Base-by-base conservation (phyloP, 495 filamentous ascomycete species). In the Aspergillus homomorphus region DNA sequence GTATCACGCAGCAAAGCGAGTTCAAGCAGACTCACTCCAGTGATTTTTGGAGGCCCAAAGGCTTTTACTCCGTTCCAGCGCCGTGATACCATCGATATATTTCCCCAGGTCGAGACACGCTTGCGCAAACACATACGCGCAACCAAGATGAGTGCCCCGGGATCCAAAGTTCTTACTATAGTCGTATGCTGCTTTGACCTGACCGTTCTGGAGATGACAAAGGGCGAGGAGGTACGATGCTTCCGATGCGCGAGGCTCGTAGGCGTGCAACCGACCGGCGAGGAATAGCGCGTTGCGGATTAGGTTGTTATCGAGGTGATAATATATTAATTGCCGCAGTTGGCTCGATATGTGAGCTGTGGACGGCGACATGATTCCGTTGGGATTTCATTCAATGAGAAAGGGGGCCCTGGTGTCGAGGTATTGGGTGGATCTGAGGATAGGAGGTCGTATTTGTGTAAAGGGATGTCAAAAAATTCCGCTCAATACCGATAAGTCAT, bases 281-380 rank as follows among this genome's bases (percentile, higher is more conserved):
- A 96, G 86, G 74, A 98, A 98, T 26, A 96, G 84, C 52, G 94
- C 94, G 63, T 94, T 97, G 30, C 89, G 82, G 62, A 88, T 79
- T 26, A 92, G 81, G 64, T 92, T 87, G 63, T 93, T 95, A 73
- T 98, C 94, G 69, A 98, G 84, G 67, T 96, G 87, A 74, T 98
- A 96, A 73, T 91, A 89, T 59, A 98, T 86, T 53, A 90, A 80
- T 67, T 94, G 89, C 67, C 88, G 83, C 63, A 98, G 77, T 73
- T 96, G 89, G 69, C 79, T 78, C 43, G 87, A 78, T 62, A 92
- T 80, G 68, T 87, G 80, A 61, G 80, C 84, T 28, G 82, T 82
- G 20, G 73, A 76, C 8, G 89, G 86, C 56, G 89, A 82, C 91
- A 95, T 95, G 68, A 59, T 82, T 64, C 60, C 38, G 59, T 51